A percentile compares a stretch with the other conserved stretches of the same genome.
These are phyloP conservation scores for Psilocybe subaeruginosa DNA, from an alignment of 768 basidiomycete species.

Conservation along the genomic window DNA sequence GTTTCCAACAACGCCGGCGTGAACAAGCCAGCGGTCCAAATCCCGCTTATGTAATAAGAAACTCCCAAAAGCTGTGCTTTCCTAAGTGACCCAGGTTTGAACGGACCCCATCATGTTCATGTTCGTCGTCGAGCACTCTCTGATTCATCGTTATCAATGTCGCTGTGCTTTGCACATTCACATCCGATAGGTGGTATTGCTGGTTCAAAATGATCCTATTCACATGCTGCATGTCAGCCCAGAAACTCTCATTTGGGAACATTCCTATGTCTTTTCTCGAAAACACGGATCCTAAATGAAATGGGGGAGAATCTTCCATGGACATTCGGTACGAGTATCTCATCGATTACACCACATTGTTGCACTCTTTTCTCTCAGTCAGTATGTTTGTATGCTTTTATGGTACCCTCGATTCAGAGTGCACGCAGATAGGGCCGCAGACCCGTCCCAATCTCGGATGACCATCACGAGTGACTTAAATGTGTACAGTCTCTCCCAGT, in stretches of 20 bases:
- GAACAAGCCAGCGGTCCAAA: constrained; percentile 26
- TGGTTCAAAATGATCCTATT: neutral
- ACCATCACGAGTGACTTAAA: constrained; percentile 15
- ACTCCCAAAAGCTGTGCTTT: constrained; percentile 1
- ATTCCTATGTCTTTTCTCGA: neutral
- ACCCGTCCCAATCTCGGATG: constrained; percentile 13
- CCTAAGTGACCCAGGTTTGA: neutral
- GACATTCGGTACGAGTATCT: constrained; percentile 16
- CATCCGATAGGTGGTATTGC: constrained; percentile 1
- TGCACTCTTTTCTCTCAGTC: neutral
- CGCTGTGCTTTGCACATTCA: neutral
- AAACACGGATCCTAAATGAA: neutral
- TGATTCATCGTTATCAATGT: neutral
- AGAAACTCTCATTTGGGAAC: constrained; percentile 1
- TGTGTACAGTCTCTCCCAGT: constrained; percentile 11
- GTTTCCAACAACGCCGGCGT: constrained; percentile 37
- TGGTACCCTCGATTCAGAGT: constrained; percentile 9
- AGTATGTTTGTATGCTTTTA: constrained; percentile 7
- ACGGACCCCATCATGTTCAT: neutral
- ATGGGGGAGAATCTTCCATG: constrained; percentile 11
- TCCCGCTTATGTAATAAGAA: constrained; percentile 29
- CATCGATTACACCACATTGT: constrained; percentile 3
- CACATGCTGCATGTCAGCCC: constrained; percentile 4
- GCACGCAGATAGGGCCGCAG: constrained; percentile 14
- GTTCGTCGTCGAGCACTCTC: neutral